Conservation (phyloP, 768 basidiomycete genomes). For the Lentinus tigrinus region DNA sequence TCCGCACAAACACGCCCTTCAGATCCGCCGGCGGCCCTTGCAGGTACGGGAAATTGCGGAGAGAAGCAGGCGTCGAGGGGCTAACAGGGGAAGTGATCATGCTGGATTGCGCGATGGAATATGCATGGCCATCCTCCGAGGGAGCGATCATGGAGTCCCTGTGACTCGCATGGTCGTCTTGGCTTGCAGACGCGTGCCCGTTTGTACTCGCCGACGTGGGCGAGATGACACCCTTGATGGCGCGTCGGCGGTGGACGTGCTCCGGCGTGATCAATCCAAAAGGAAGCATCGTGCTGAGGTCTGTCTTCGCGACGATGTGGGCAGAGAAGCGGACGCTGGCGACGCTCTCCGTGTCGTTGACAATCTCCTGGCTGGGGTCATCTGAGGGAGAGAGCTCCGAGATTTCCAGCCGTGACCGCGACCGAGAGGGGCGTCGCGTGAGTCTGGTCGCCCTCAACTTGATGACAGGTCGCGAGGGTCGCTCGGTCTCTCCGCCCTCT, state of each 20-base stretch:
- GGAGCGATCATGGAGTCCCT: constrained; percentile 33
- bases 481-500: constrained; percentile 34
- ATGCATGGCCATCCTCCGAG: constrained; percentile 46
- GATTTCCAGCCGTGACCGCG: constrained; percentile 71
- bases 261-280: constrained; percentile 83
- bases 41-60: constrained; percentile 38
- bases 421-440: constrained; percentile 49
- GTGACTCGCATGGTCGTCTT: constrained; percentile 25
- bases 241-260: constrained; percentile 39
- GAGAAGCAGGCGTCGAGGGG: constrained; percentile 22
- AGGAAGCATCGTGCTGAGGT: constrained; percentile 60
- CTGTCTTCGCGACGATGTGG: constrained; percentile 57
- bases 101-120: constrained; percentile 29
- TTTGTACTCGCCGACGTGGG: constrained; percentile 18
- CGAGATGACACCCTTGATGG: constrained; percentile 13
- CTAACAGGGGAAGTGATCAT: constrained; percentile 22
- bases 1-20: constrained; percentile 72
- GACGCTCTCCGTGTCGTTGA: constrained; percentile 63
- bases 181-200: constrained; percentile 21
- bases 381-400: constrained; percentile 44
- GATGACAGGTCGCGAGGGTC: constrained; percentile 71
- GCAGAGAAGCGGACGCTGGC: constrained; percentile 80
- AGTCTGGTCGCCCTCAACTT: constrained; percentile 61
- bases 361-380: constrained; percentile 54
- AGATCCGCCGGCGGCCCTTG: constrained; percentile 64